These are phyloP conservation scores for Coffea humblotiana DNA, from an alignment of 305 asterid species.

Conservation along the genomic window DNA sequence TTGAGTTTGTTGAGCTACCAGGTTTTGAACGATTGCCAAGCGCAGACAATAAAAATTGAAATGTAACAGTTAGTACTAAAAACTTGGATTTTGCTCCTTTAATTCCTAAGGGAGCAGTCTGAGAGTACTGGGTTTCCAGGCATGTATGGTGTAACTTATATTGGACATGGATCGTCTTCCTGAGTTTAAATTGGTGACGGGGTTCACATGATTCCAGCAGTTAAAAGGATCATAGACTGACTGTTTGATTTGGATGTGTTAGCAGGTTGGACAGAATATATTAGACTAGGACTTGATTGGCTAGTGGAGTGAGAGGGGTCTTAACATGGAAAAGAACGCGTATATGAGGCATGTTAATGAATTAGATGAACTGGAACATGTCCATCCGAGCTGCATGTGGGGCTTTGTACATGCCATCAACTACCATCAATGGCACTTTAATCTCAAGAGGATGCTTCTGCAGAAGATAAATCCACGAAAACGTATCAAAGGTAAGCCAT, in stretches of 20 bases:
- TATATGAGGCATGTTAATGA: conserved; percentile 32
- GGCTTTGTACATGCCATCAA: conserved; percentile 54
- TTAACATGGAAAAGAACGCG: conserved; percentile 51
- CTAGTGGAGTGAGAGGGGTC: background rate
- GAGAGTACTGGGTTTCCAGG: background rate
- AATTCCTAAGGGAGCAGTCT: background rate
- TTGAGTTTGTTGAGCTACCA: background rate
- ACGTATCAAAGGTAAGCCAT: conserved; percentile 27
- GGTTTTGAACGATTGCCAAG: background rate
- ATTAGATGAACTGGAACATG: conserved; percentile 25
- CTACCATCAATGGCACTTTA: conserved; percentile 61
- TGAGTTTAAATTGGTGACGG: background rate
- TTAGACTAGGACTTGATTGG: background rate
- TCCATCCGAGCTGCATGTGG: conserved; percentile 58
- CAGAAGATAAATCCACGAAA: conserved; percentile 30
- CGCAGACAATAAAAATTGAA: background rate
- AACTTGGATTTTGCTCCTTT: background rate
- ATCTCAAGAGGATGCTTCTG: conserved; percentile 41
- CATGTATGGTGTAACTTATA: background rate
- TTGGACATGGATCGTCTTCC: background rate
- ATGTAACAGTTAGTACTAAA: background rate
- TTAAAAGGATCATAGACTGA: background rate
- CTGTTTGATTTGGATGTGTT: conserved; percentile 8
- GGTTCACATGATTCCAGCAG: background rate
- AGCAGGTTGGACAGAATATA: conserved; percentile 10